Base-by-base conservation (phyloP, 495 filamentous ascomycete species). In the Talaromyces wortmannii region DNA sequence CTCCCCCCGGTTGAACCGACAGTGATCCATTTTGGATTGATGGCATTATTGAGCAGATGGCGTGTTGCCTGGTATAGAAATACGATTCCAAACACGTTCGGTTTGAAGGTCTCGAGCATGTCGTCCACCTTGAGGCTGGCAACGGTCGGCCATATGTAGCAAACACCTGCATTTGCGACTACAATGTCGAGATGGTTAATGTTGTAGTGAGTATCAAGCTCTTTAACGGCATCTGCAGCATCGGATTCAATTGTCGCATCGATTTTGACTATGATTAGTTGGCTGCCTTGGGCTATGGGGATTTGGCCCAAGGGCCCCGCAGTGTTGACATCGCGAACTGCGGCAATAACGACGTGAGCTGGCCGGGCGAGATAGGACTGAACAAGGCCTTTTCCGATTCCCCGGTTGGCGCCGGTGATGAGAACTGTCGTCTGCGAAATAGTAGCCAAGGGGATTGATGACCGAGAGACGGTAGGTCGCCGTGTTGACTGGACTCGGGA, bases 161-260 rank as follows among this genome's bases (percentile, higher is more conserved):
- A 56, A 7, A 74, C 61, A 6, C 73, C 79, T 2, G 79, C 78
- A 57, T 81, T 82, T 54, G 79, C 76, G 32, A 83, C 64, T 8
- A 81, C 71, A 13, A 73, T 58, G 60, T 82, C 74, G 18, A 83
- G 48, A 10, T 59, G 31, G 15, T 33, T 52, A 59, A 81, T 63
- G 16, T 60, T 64, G 7, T 73, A 56, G 12, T 23, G 17, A 15
- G 50, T 43, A n/a, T 58, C 31, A n/a, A 71, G 58, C 18, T 64
- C 57, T 45, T 65, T 55, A 8, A 74, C 63, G 1, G 61, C 61
- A 13, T 54, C 51, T 18, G 61, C 51, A 40, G 70, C 56, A 42
- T 63, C 58, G 2, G 59, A 52, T 17, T 62, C 31, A 33, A 58
- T 50, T n/a, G 65, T 63, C 44, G 62, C 64, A 45, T 79, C 74